Conservation (phyloP, 148 eudicot genomes). For the Nepenthes gracilis region DNA sequence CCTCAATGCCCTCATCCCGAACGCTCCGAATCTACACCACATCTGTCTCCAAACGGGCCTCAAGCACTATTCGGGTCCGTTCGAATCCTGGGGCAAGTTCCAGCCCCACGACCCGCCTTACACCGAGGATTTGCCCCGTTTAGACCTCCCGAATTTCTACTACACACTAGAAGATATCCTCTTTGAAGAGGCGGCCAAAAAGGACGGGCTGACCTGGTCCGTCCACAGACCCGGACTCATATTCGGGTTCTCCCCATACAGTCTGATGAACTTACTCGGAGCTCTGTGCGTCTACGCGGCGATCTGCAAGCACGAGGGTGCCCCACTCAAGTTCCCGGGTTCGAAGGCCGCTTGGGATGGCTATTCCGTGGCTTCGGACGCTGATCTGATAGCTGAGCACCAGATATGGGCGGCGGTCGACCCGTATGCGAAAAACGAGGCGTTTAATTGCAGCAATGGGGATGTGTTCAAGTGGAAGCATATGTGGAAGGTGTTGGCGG, state of each 20-base stretch:
- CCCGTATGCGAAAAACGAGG: constrained; percentile 34
- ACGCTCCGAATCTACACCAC: constrained; percentile 20
- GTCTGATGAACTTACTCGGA: constrained; percentile 29
- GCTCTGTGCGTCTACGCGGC: constrained; percentile 31
- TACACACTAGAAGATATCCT: constrained; percentile 29
- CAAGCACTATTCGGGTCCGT: constrained; percentile 23
- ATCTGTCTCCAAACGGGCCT: constrained; percentile 27
- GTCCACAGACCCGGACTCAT: constrained; percentile 23
- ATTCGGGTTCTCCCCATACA: constrained; percentile 34
- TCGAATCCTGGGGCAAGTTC: constrained; percentile 10
- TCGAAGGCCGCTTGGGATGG: constrained; percentile 24
- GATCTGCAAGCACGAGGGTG: constrained; percentile 33
- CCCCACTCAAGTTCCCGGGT: constrained; percentile 27
- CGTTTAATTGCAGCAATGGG: constrained; percentile 36
- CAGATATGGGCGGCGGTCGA: constrained; percentile 46
- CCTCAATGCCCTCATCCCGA: constrained; percentile 18
- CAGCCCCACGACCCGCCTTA: constrained; percentile 21
- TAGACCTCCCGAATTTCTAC: constrained; percentile 22
- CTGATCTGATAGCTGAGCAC: constrained; percentile 37
- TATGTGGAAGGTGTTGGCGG: constrained; percentile 27
- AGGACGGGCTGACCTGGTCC: constrained; percentile 32
- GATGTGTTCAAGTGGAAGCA: constrained; percentile 47
- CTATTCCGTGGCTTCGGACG: constrained; percentile 28
- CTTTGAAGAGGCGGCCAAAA: constrained; percentile 16
- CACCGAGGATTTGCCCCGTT: constrained; percentile 26